A percentile compares a stretch with the other conserved stretches of the same genome.
These are phyloP conservation scores for Mortierella alpina DNA, from an alignment of 192 early-diverging fungal genomes.

Conservation along the genomic window DNA sequence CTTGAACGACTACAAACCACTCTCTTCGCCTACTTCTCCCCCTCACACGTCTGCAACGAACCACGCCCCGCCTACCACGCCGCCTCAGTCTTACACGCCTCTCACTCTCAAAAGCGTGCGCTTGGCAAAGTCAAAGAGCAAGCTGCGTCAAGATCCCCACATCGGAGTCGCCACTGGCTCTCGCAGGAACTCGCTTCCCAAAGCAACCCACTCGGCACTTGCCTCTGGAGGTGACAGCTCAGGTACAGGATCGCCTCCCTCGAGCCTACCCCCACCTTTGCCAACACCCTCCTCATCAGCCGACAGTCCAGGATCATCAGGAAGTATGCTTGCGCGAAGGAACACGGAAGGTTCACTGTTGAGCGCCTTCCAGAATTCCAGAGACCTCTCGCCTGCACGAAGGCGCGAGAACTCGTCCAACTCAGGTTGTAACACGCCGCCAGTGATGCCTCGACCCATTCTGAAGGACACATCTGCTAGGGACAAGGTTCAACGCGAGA, in stretches of 20 bases:
- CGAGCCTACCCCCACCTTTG: not conserved
- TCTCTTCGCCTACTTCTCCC: not conserved
- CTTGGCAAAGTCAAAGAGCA: conserved; percentile 37
- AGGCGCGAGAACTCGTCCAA: conserved; percentile 26
- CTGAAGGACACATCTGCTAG: conserved; percentile 41
- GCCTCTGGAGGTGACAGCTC: conserved; percentile 10
- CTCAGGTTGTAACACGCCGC: conserved; percentile 1
- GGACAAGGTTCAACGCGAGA: conserved; percentile 39
- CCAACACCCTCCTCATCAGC: not conserved
- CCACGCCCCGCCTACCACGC: not conserved
- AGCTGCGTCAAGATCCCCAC: conserved; percentile 39
- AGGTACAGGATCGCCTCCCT: conserved; percentile 8
- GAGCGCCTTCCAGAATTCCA: not conserved
- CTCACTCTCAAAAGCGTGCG: conserved; percentile 36
- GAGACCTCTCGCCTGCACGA: conserved; percentile 3
- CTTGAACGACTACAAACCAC: conserved; percentile 21
- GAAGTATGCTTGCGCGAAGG: too few species aligned
- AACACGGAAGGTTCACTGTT: not conserved
- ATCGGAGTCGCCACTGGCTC: conserved; percentile 29
- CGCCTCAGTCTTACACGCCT: conserved; percentile 26
- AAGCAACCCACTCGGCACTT: not conserved
- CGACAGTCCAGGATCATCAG: not conserved
- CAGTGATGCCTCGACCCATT: conserved; percentile 34
- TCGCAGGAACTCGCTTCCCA: conserved; percentile 26
- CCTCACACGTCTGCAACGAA: not conserved